A percentile compares a stretch with the other conserved stretches of the same genome.
Evolutionary conservation across 2,329 filamentous ascomycete genomes (phyloP).

Genomic region (Dryadomyces quercivorus): DNA sequence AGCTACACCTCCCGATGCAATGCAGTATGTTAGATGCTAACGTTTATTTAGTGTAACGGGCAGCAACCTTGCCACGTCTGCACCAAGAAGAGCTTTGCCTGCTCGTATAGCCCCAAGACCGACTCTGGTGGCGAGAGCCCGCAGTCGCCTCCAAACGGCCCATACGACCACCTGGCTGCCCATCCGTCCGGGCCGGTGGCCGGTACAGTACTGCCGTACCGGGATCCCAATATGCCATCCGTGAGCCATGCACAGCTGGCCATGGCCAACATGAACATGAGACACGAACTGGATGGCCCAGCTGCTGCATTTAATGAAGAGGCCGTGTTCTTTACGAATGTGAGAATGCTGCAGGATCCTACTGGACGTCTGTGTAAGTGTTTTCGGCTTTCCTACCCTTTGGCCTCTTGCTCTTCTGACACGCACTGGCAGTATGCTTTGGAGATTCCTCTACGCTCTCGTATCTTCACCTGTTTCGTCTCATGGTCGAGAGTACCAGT

Average conservation of each 20-base stretch:
- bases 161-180: not conserved
- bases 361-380: constrained; percentile 41
- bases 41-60: constrained; percentile 41
- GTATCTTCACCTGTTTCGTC: constrained; percentile 47
- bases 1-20: not conserved
- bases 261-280: not conserved
- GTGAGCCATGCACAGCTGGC: too few species aligned
- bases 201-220: not conserved
- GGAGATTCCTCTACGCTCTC: constrained; percentile 52
- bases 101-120: constrained; percentile 22
- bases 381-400: not conserved
- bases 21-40: not conserved
- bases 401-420: not conserved
- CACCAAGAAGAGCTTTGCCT: constrained; percentile 35
- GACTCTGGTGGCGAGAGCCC: not conserved
- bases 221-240: not conserved
- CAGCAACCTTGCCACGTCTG: constrained; percentile 45
- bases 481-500: constrained; percentile 42
- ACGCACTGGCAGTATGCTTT: constrained; percentile 38
- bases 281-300: too few species aligned
- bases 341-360: constrained; percentile 47
- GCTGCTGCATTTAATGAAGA: constrained; percentile 32
- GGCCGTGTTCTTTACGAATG: constrained; percentile 39
- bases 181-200: not conserved
- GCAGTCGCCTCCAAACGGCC: not conserved